Conservation (phyloP, 148 eudicot genomes). For the Nepenthes gracilis region DNA sequence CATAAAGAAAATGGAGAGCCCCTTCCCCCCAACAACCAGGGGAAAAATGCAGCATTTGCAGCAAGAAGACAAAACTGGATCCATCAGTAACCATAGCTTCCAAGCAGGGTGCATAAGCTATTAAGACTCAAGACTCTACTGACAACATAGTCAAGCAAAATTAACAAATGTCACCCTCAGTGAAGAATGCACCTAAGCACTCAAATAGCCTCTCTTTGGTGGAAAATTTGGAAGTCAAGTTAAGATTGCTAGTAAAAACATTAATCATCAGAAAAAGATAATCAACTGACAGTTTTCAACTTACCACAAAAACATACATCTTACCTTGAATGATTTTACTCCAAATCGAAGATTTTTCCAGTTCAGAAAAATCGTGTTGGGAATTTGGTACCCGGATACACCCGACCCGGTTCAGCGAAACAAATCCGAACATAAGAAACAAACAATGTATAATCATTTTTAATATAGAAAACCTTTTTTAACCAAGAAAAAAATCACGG, state of each 20-base stretch:
- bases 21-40: conserved; percentile 97
- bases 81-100: conserved; percentile 99
- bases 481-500: too few species aligned
- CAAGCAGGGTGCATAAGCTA: conserved; percentile 93
- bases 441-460: too few species aligned
- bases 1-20: conserved; percentile 88
- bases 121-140: conserved; percentile 28
- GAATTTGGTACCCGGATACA: too few species aligned
- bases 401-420: too few species aligned
- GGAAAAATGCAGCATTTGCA: conserved; percentile 90
- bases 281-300: conserved; percentile 3
- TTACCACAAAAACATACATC: not conserved
- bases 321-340: conserved; percentile 81
- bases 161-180: conserved; percentile 64
- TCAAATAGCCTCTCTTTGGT: conserved; percentile 87
- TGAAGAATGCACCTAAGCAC: conserved; percentile 62
- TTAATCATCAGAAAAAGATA: conserved; percentile 4
- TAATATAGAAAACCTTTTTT: too few species aligned
- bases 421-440: too few species aligned
- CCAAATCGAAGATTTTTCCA: conserved; percentile 54
- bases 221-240: conserved; percentile 81
- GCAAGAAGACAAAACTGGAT: conserved; percentile 73
- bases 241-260: conserved; percentile 60
- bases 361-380: not conserved
- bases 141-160: conserved; percentile 83